Evolutionary conservation across 140 eudicot species (phyloP).

Genomic region (Senecio squalidus): DNA sequence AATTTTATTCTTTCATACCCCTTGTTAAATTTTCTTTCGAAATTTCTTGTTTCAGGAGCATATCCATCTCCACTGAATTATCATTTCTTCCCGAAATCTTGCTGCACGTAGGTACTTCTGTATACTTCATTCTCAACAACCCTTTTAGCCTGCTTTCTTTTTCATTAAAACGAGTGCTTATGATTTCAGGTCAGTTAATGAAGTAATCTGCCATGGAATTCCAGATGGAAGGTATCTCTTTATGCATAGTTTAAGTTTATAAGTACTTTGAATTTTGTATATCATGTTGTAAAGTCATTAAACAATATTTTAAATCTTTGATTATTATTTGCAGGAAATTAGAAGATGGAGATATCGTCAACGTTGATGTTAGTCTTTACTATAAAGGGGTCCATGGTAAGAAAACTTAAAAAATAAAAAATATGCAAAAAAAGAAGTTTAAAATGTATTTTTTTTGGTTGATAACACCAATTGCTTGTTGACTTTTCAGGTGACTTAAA

Average conservation of each 20-base stretch:
- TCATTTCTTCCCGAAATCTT: slow-evolving; percentile 91
- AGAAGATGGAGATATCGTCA: slow-evolving; percentile 96
- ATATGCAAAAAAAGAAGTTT: neutral
- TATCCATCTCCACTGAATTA: slow-evolving; percentile 96
- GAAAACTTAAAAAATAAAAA: too few species aligned
- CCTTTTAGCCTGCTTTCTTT: neutral
- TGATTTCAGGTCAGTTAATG: slow-evolving; percentile 78
- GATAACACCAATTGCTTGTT: slow-evolving; percentile 3
- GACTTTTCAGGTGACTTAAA: slow-evolving; percentile 68
- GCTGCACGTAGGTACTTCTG: slow-evolving; percentile 97
- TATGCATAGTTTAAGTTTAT: neutral
- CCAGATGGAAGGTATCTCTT: slow-evolving; percentile 83
- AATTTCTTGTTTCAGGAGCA: slow-evolving; percentile 59
- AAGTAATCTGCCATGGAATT: slow-evolving; percentile 98
- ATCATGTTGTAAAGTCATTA: too few species aligned
- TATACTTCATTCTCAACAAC: slow-evolving; percentile 16
- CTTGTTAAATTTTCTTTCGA: neutral
- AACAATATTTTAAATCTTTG: too few species aligned
- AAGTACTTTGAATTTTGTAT: too few species aligned
- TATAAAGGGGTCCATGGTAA: slow-evolving; percentile 94
- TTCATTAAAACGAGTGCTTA: neutral
- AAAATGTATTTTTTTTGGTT: neutral
- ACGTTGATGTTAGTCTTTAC: slow-evolving; percentile 76
- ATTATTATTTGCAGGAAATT: slow-evolving; percentile 73
- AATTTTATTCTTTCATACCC: too few species aligned